Percentiles rank a stretch among this genome's conserved stretches.
Evolutionary conservation across 2,329 filamentous ascomycete genomes (phyloP).

Genomic region (Neopestalotiopsis rosae): DNA sequence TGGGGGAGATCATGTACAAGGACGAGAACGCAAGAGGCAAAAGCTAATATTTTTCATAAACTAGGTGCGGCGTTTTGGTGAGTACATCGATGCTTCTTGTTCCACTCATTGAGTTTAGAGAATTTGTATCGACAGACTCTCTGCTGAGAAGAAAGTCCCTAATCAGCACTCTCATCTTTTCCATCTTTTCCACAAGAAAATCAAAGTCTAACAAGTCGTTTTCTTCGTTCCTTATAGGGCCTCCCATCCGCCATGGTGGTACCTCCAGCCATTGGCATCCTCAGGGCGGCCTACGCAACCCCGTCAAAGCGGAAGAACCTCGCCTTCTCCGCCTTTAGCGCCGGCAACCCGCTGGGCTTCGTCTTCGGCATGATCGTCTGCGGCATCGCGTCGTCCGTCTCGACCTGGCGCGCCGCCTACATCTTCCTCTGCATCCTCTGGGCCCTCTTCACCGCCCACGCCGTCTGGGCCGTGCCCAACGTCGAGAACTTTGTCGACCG

Average conservation of each 20-base stretch:
- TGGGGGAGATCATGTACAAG: no score
- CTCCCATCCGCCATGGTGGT: constrained; percentile 68
- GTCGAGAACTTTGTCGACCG: constrained; percentile 50
- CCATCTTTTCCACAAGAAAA: background rate
- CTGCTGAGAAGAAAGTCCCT: background rate
- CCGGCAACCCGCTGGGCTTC: constrained; percentile 43
- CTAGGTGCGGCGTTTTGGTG: constrained; percentile 53
- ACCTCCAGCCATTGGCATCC: constrained; percentile 66
- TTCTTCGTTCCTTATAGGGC: constrained; percentile 39
- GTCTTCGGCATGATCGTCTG: constrained; percentile 59
- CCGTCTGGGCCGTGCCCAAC: constrained; percentile 65
- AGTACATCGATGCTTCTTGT: background rate
- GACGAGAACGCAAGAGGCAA: no score
- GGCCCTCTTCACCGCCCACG: constrained; percentile 60
- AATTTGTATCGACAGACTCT: no score
- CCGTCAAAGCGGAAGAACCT: constrained; percentile 39
- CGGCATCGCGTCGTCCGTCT: constrained; percentile 65
- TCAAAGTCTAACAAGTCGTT: background rate
- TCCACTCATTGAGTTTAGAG: no score
- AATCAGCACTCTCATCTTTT: background rate
- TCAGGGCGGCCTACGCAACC: constrained; percentile 62
- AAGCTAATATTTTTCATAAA: no score
- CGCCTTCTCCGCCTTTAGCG: constrained; percentile 38
- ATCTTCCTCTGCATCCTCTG: constrained; percentile 69
- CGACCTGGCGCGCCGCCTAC: constrained; percentile 68